These are phyloP conservation scores for Cladosporium sp. DNA, from an alignment of 2,329 filamentous ascomycete species.

Conservation along the genomic window DNA sequence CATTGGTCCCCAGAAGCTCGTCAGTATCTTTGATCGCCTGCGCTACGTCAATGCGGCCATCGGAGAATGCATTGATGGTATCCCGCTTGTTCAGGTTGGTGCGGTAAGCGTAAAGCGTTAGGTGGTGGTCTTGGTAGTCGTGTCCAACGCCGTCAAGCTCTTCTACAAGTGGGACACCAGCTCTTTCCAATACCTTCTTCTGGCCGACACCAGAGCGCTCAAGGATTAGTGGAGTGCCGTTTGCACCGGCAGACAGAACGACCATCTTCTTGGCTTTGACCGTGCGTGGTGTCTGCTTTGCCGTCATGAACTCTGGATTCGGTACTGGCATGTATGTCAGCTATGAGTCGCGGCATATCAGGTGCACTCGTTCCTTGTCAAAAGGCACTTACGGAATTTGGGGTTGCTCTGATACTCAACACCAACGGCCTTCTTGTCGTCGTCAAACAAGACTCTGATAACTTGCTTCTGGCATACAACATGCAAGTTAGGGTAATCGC, in stretches of 20 bases:
- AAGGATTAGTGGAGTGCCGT: constrained; percentile 57
- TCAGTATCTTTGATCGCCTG: constrained; percentile 51
- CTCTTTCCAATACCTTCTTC: constrained; percentile 48
- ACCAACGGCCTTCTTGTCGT: constrained; percentile 54
- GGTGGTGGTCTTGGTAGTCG: constrained; percentile 58
- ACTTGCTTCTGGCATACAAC: constrained; percentile 59
- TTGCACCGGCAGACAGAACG: constrained; percentile 51
- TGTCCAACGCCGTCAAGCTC: constrained; percentile 55
- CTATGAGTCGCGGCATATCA: not conserved
- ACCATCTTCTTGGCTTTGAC: constrained; percentile 59
- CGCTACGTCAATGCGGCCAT: constrained; percentile 49
- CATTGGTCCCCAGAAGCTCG: constrained; percentile 58
- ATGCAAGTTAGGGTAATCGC: constrained; percentile 58
- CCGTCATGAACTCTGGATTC: constrained; percentile 32
- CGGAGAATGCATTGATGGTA: constrained; percentile 56
- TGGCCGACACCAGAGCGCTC: constrained; percentile 64
- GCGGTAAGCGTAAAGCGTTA: constrained; percentile 56
- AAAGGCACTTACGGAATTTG: constrained; percentile 39
- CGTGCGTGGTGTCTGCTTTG: constrained; percentile 42
- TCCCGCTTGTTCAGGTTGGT: constrained; percentile 48
- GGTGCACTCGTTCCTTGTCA: not conserved
- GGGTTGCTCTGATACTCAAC: constrained; percentile 55
- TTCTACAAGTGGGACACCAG: constrained; percentile 47
- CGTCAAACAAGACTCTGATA: constrained; percentile 40
- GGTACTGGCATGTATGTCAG: constrained; percentile 17